phyloP scores from a whole-genome alignment of 768 basidiomycete genomes.

The Tephrocybe sp. region DNA sequence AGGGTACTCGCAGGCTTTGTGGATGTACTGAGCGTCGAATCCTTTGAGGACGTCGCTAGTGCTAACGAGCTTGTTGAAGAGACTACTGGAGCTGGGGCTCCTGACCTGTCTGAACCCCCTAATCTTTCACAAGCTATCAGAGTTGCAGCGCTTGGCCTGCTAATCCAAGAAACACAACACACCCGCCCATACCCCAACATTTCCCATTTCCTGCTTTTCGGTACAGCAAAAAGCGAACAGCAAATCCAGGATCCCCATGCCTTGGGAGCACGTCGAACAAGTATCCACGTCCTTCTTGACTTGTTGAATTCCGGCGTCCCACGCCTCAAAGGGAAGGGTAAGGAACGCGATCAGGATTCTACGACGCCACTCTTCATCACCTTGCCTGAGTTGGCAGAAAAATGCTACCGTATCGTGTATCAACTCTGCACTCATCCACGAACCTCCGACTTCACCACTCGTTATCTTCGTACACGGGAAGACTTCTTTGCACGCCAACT shows the following conservation, averaged over 20 bases:
- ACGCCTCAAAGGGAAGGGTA: conserved; percentile 43
- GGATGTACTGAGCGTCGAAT: conserved; percentile 59
- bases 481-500: conserved; percentile 89
- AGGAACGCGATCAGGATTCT: conserved; percentile 30
- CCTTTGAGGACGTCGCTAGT: conserved; percentile 54
- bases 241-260: conserved; percentile 79
- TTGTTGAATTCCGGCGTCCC: conserved; percentile 74
- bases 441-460: conserved; percentile 77
- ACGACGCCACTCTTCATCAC: conserved; percentile 55
- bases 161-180: conserved; percentile 72
- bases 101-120: conserved; percentile 44
- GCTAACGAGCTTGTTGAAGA: conserved; percentile 62
- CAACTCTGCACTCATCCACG: conserved; percentile 85
- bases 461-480: conserved; percentile 84
- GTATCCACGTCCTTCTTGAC: conserved; percentile 78
- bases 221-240: conserved; percentile 53
- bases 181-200: conserved; percentile 73
- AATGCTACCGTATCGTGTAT: conserved; percentile 77
- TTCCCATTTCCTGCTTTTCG: conserved; percentile 85
- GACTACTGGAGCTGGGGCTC: conserved; percentile 71
- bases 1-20: conserved; percentile 81
- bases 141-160: conserved; percentile 74
- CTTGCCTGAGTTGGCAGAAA: conserved; percentile 80
- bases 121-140: conserved; percentile 67
- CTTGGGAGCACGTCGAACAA: conserved; percentile 63